A percentile compares a stretch with the other conserved stretches of the same genome.
phyloP scores from a whole-genome alignment of 2,329 filamentous ascomycete species.

The Ophiostoma perfectum region DNA sequence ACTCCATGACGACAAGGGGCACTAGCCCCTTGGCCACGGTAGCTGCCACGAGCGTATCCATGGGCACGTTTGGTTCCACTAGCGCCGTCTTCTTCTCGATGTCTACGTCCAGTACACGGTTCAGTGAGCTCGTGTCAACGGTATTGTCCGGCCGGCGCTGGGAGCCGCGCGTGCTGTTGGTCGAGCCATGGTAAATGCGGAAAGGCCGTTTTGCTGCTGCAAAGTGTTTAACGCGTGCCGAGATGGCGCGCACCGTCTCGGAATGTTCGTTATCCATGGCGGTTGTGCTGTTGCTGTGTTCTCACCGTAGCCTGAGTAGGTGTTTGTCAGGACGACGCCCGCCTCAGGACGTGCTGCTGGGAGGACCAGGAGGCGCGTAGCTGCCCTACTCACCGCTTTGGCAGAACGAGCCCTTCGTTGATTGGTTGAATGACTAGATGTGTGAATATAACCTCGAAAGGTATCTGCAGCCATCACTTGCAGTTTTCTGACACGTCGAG shows the following conservation, averaged over 20 bases:
- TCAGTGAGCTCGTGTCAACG: conserved; percentile 62
- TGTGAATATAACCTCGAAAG: too few species aligned
- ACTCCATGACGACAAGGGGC: conserved; percentile 64
- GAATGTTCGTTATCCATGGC: not conserved
- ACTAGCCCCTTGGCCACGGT: conserved; percentile 52
- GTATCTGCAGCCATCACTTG: too few species aligned
- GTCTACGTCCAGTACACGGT: conserved; percentile 58
- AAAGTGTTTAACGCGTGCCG: conserved; percentile 38
- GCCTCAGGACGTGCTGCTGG: too few species aligned
- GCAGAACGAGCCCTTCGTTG: too few species aligned
- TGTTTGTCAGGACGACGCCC: too few species aligned
- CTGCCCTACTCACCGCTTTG: too few species aligned
- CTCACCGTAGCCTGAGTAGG: not conserved
- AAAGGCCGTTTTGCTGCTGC: conserved; percentile 49
- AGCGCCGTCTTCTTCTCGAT: conserved; percentile 46
- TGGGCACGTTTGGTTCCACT: conserved; percentile 64
- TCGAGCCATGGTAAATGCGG: conserved; percentile 71
- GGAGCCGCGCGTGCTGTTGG: conserved; percentile 65
- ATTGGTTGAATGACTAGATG: too few species aligned
- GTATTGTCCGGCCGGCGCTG: conserved; percentile 47
- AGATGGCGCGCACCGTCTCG: not conserved
- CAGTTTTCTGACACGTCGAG: too few species aligned
- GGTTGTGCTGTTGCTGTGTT: not conserved
- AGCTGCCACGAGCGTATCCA: conserved; percentile 57
- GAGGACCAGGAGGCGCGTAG: too few species aligned